A percentile compares a stretch with the other conserved stretches of the same genome.
phyloP scores from a whole-genome alignment of 75 land plant species.

The Adiantum capillusveneris region DNA sequence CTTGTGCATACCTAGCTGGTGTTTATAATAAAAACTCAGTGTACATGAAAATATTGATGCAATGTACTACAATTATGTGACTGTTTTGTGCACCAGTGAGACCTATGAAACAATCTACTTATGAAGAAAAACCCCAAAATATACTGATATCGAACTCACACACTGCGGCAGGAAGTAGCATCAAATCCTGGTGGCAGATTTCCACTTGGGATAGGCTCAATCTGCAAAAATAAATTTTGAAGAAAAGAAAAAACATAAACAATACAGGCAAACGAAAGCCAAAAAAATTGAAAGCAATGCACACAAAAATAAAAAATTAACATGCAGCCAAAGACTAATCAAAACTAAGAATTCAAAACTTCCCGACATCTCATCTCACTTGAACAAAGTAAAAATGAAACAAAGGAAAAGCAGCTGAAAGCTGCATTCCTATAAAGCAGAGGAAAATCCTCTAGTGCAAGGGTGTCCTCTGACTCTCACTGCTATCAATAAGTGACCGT shows the following conservation, averaged over 20 bases:
- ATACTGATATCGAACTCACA: constrained; percentile 68
- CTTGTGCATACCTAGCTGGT: too few species aligned
- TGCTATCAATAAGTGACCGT: too few species aligned
- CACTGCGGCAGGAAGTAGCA: constrained; percentile 97
- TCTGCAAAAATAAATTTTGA: constrained; percentile 73
- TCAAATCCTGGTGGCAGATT: constrained; percentile 99
- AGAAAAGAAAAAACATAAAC: constrained; percentile 17
- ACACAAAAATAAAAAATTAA: background rate
- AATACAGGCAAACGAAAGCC: constrained; percentile 12
- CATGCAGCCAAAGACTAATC: background rate
- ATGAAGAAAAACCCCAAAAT: constrained; percentile 12
- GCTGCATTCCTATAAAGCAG: background rate
- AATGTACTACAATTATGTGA: too few species aligned
- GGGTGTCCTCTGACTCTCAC: background rate
- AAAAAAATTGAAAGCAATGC: constrained; percentile 1
- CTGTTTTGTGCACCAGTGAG: too few species aligned
- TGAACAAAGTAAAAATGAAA: background rate
- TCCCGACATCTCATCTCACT: background rate
- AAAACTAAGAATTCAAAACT: too few species aligned
- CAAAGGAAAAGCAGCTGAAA: background rate
- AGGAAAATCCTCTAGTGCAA: background rate
- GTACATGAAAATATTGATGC: too few species aligned
- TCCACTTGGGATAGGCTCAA: constrained; percentile 97
- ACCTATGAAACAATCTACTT: too few species aligned
- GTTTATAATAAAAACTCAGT: too few species aligned